A percentile compares a stretch with the other conserved stretches of the same genome.
Conservation (phyloP, 106 monocot species). For the Xerophyta viscosa region DNA sequence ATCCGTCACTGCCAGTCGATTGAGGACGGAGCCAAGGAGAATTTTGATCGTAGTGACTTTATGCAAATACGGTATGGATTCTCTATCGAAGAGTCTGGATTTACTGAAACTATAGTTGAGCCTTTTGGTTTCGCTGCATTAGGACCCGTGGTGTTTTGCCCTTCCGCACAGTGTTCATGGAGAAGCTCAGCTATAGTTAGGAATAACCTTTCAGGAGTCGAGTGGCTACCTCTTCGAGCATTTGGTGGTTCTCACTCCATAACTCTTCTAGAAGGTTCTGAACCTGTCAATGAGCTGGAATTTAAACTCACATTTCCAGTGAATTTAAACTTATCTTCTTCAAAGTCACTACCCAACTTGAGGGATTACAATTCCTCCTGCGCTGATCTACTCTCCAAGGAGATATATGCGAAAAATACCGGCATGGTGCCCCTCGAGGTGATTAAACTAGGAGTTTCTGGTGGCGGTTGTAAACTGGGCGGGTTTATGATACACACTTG, state of each 20-base stretch:
- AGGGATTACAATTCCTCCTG: slow-evolving; percentile 29
- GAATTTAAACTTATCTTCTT: slow-evolving; percentile 35
- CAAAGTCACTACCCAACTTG: slow-evolving; percentile 6
- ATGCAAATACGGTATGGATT: slow-evolving; percentile 44
- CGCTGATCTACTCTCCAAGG: slow-evolving; percentile 36
- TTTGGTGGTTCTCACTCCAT: slow-evolving; percentile 56
- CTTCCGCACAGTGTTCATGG: slow-evolving; percentile 66
- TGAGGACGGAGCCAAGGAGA: slow-evolving; percentile 23
- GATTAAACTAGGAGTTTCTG: slow-evolving; percentile 49
- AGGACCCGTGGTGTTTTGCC: slow-evolving; percentile 70
- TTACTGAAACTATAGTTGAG: slow-evolving; percentile 46
- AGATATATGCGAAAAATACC: slow-evolving; percentile 59
- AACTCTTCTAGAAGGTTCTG: slow-evolving; percentile 48
- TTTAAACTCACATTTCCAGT: slow-evolving; percentile 28
- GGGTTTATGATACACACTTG: slow-evolving; percentile 56
- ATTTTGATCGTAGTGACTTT: slow-evolving; percentile 20
- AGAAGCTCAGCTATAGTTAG: slow-evolving; percentile 71
- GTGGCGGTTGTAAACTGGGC: slow-evolving; percentile 38
- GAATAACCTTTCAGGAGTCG: slow-evolving; percentile 79
- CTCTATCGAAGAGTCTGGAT: slow-evolving; percentile 39
- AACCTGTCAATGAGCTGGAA: slow-evolving; percentile 47
- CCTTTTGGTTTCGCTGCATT: slow-evolving; percentile 44
- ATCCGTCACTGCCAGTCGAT: slow-evolving; percentile 42
- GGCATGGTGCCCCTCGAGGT: slow-evolving; percentile 68
- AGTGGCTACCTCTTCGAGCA: slow-evolving; percentile 63